Percentiles rank a stretch among this genome's conserved stretches.
Evolutionary conservation across 495 filamentous ascomycete genomes (phyloP).

Genomic region (Xylaria bambusicola): DNA sequence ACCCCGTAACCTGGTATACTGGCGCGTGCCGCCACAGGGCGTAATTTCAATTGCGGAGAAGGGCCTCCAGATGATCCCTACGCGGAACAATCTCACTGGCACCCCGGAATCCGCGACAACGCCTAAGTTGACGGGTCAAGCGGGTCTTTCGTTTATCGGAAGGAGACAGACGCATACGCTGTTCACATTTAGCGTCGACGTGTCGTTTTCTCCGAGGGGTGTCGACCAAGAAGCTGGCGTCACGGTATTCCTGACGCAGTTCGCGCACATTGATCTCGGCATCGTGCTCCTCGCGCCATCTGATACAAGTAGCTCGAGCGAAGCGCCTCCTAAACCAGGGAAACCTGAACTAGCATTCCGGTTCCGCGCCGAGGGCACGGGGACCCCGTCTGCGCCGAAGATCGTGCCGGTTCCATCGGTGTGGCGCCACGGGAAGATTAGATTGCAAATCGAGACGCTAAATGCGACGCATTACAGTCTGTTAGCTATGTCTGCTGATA

Average conservation of each 20-base stretch:
- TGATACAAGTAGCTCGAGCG: background rate
- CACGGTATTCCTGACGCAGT: constrained; percentile 48
- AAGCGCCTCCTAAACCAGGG: background rate
- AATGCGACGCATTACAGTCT: constrained; percentile 44
- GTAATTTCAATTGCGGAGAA: constrained; percentile 37
- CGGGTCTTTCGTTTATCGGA: constrained; percentile 44
- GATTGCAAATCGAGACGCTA: constrained; percentile 35
- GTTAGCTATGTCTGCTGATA: constrained; percentile 28
- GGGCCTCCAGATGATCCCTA: constrained; percentile 40
- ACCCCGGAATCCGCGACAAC: constrained; percentile 20
- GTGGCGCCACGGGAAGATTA: constrained; percentile 31
- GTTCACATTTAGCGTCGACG: constrained; percentile 44
- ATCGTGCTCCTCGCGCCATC: constrained; percentile 33
- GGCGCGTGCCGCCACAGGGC: constrained; percentile 42
- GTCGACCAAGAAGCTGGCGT: constrained; percentile 42
- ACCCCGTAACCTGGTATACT: constrained; percentile 46
- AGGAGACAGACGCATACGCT: constrained; percentile 48
- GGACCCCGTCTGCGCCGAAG: constrained; percentile 2
- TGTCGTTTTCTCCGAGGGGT: constrained; percentile 38
- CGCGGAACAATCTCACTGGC: constrained; percentile 41
- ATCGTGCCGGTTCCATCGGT: constrained; percentile 16
- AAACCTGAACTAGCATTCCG: constrained; percentile 27
- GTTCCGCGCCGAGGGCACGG: constrained; percentile 33
- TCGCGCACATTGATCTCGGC: constrained; percentile 48
- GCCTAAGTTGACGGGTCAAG: constrained; percentile 22